Conservation (phyloP, 371 early-diverging fungal genomes). For the Encephalitozoon romaleae region DNA sequence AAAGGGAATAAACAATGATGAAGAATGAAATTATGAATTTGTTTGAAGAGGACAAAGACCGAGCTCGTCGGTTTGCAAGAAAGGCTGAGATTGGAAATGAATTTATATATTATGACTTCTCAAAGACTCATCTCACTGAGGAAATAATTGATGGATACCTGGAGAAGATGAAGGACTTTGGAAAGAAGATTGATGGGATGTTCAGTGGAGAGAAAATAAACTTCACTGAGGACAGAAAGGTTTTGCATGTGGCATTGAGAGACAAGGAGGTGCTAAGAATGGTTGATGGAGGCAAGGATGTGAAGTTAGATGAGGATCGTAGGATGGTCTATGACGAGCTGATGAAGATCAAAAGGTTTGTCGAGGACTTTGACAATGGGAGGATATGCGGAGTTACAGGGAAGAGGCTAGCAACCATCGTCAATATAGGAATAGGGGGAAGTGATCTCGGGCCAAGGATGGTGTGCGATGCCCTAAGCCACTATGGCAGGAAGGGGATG, state of each 20-base stretch:
- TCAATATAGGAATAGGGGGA: constrained; percentile 98
- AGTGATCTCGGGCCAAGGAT: constrained; percentile 97
- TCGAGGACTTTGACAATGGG: constrained; percentile 73
- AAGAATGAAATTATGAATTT: not conserved
- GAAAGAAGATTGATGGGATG: constrained; percentile 66
- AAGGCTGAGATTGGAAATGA: constrained; percentile 29
- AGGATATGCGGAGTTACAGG: constrained; percentile 85
- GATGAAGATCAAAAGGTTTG: constrained; percentile 74
- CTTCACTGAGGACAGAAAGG: constrained; percentile 88
- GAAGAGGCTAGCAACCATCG: constrained; percentile 77
- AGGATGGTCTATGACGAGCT: constrained; percentile 73
- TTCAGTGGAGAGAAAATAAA: constrained; percentile 87
- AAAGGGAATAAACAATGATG: not conserved
- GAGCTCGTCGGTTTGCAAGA: constrained; percentile 29
- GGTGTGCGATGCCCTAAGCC: constrained; percentile 89
- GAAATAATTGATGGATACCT: not conserved
- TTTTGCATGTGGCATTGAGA: constrained; percentile 85
- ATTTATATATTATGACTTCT: constrained; percentile 51
- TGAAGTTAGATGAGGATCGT: not conserved
- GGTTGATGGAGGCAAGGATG: constrained; percentile 58
- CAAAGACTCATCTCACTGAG: constrained; percentile 57
- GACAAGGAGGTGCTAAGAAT: constrained; percentile 72
- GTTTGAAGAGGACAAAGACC: constrained; percentile 30
- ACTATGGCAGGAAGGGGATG: constrained; percentile 67
- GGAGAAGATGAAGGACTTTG: constrained; percentile 17